Conservation (phyloP, 2,329 filamentous ascomycete species). For the Aspergillus fischeri region DNA sequence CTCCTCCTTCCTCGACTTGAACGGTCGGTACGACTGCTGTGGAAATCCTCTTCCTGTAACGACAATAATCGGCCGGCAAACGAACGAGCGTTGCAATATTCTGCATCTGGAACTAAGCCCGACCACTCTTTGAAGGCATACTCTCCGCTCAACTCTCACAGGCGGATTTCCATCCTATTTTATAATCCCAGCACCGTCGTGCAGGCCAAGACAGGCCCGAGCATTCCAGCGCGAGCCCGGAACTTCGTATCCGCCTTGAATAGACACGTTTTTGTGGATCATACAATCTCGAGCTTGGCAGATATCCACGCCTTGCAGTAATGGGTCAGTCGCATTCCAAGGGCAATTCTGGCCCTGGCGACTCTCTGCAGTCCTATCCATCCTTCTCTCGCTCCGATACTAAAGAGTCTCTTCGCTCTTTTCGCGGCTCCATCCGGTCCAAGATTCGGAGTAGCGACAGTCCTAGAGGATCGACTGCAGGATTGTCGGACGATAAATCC, state of each 20-base stretch:
- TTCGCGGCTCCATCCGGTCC: slow-evolving; percentile 74
- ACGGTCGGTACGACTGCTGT: not conserved
- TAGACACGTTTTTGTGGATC: slow-evolving; percentile 20
- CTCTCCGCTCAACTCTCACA: not conserved
- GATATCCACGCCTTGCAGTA: slow-evolving; percentile 29
- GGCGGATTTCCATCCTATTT: slow-evolving; percentile 10
- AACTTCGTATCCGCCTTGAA: slow-evolving; percentile 20
- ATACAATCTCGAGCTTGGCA: slow-evolving; percentile 27
- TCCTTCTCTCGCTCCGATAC: slow-evolving; percentile 92
- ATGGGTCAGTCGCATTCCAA: slow-evolving; percentile 53
- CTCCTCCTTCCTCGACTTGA: slow-evolving; percentile 1
- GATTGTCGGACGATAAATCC: slow-evolving; percentile 61
- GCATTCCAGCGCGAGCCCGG: slow-evolving; percentile 26
- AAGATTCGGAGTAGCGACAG: slow-evolving; percentile 77
- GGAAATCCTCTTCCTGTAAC: no score
- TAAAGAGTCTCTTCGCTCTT: slow-evolving; percentile 83
- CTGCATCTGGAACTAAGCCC: not conserved
- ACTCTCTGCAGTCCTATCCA: slow-evolving; percentile 76
- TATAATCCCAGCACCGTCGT: slow-evolving; percentile 17
- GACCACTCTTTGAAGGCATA: not conserved
- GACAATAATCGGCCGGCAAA: not conserved
- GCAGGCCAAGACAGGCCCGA: slow-evolving; percentile 22
- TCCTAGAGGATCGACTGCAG: slow-evolving; percentile 68
- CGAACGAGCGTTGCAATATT: not conserved
- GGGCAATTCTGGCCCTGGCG: slow-evolving; percentile 53